Evolutionary conservation across 768 basidiomycete species (phyloP), one percentile per base, ranked within the genome.

Genomic region (Leccinellum luteum): DNA sequence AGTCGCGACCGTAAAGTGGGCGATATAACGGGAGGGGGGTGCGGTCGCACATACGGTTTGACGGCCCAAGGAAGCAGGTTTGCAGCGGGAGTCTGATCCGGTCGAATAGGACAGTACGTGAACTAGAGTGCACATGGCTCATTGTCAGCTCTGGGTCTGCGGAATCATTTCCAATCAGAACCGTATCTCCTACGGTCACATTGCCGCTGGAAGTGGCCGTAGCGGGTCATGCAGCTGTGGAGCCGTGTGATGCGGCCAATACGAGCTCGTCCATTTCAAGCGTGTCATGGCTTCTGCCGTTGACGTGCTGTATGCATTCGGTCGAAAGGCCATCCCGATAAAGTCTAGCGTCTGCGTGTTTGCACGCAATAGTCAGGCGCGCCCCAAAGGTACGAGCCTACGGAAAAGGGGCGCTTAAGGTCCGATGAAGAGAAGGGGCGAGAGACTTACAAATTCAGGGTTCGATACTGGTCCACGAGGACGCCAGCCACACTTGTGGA

Each of bases 331-430:
- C 1, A 13, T 43, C 56, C 53, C 23, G 31, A 66, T 62, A 34
- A 48, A 55, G 63, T 45, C 54, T 44, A 48, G 56, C 45, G 44
- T 34, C 44, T 48, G 51, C 50, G 41, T 43, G 41, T 19, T 12
- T 31, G 44, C 34, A 23, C 19, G 55, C 30, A 59, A 58, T 60
- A 47, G 48, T 56, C 43, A 51, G 53, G 28, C n/a, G 6, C 35
- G 44, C 48, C 43, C 50, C 28, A 21, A 54, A 34, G 34, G 54
- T 55, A 60, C 47, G 58, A 59, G 52, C 43, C 50, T 23, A 49
- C 35, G 45, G 43, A 51, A 69, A 71, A 64, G 63, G 70, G 72
- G 70, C 72, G 70, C 66, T 52, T 64, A 73, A 72, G 70, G 43
- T 71, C 70, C 70, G 70, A 61, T 34, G 57, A 23, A 57, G 54